Evolutionary conservation across 1,139 yeast genomes (phyloP), one percentile per base, ranked within the genome.

Genomic region (Debaryomyces sp.): DNA sequence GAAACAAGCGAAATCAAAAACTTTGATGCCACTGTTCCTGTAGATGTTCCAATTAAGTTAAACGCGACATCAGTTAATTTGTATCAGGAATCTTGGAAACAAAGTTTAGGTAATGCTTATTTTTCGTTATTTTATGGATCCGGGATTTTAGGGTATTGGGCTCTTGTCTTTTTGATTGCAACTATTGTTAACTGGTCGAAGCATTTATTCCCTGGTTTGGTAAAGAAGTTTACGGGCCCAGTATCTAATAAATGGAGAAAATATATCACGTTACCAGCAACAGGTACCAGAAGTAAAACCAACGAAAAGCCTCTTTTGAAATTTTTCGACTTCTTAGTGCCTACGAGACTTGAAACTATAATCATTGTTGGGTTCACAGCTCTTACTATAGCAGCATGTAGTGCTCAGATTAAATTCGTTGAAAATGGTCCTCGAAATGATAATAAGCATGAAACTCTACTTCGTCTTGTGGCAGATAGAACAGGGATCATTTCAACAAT

Each of bases 341-440:
- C 96, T 0, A 81, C 91, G 0, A 74, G 95, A 50, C 67, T 80
- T 52, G 95, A 87, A 63, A 61, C 84, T 0, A 52, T 81, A 6
- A 67, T 81, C 40, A 66, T 85, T 17, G 53, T 67, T 9, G 68
- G 78, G 8, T 85, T 82, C 63, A 56, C 79, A 10, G 59, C 74
- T 2, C 63, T 85, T 50, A 71, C 76, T 39, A 49, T 77, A 9
- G 68, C 81, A 17, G 68, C 81, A 41, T 54, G 70, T 6, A 45
- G 52, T 7, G 41, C 51, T 22, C 50, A 62, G 3, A 66, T 71
- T 36, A 55, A 56, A 24, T 64, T 61, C 40, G 51, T 55, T 30
- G 63, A 61, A 13, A 61, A 59, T 1, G 75, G 71, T 49, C 72
- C 74, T 0, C 45, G 72, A 3, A 73, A 71, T 44, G 46, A 34